A percentile compares a stretch with the other conserved stretches of the same genome.
These are phyloP conservation scores for Ophiostoma fasciatum DNA, from an alignment of 2,329 filamentous ascomycete genomes.

Conservation along the genomic window DNA sequence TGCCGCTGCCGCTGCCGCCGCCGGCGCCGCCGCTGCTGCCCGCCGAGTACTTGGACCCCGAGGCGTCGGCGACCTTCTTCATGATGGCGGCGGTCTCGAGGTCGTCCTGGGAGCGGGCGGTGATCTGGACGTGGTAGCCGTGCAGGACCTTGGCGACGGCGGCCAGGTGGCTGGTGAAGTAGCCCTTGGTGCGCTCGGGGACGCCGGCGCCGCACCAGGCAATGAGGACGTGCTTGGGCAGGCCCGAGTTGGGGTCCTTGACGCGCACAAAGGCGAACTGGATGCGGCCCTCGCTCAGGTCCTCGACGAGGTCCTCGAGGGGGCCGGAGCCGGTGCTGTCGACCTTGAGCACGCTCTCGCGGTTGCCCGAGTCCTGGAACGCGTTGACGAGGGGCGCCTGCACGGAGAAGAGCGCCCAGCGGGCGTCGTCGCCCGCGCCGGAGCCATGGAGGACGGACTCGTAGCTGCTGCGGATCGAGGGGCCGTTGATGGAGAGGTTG, in stretches of 20 bases:
- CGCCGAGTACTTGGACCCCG: slow-evolving; percentile 82
- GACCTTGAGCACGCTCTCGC: slow-evolving; percentile 92
- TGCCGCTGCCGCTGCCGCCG: slow-evolving; percentile 22
- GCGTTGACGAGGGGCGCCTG: slow-evolving; percentile 84
- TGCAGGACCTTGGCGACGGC: slow-evolving; percentile 86
- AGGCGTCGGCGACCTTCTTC: slow-evolving; percentile 87
- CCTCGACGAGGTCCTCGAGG: slow-evolving; percentile 75
- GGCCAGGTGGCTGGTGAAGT: slow-evolving; percentile 88
- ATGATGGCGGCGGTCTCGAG: slow-evolving; percentile 78
- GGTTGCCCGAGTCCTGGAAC: slow-evolving; percentile 72
- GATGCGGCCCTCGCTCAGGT: slow-evolving; percentile 91
- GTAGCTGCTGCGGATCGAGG: slow-evolving; percentile 74
- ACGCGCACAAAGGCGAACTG: slow-evolving; percentile 96
- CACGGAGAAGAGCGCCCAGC: slow-evolving; percentile 91
- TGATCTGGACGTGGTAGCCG: slow-evolving; percentile 96
- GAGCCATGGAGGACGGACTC: slow-evolving; percentile 42
- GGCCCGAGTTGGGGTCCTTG: slow-evolving; percentile 77
- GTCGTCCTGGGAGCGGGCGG: slow-evolving; percentile 79
- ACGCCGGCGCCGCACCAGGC: slow-evolving; percentile 97
- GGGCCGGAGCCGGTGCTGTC: slow-evolving; percentile 83
- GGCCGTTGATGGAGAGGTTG: slow-evolving; percentile 65
- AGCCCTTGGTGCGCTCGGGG: slow-evolving; percentile 95
- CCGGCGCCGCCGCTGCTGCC: slow-evolving; percentile 45
- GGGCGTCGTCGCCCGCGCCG: slow-evolving; percentile 66
- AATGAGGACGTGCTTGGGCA: slow-evolving; percentile 87